Evolutionary conservation across 768 basidiomycete species (phyloP).

Genomic region (Naematelia aurantialba): DNA sequence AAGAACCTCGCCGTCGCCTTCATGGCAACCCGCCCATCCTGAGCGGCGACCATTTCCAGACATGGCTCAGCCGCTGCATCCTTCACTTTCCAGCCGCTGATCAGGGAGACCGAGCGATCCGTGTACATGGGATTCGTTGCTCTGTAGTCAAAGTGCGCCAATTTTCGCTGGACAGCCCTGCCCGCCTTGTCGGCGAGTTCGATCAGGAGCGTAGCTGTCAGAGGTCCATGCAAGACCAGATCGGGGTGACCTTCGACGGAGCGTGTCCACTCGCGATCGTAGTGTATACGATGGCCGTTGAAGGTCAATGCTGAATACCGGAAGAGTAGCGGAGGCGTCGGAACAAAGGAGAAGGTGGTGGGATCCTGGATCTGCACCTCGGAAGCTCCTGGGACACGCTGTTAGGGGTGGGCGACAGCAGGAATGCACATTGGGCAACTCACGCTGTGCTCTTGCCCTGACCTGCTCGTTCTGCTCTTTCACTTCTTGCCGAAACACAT

Average conservation of each 20-base stretch:
- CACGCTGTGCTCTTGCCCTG: constrained; percentile 1
- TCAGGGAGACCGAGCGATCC: constrained; percentile 30
- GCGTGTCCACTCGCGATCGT: constrained; percentile 70
- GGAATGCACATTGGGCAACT: neutral
- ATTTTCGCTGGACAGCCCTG: constrained; percentile 21
- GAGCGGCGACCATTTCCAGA: constrained; percentile 60
- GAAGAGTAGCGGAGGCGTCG: constrained; percentile 70
- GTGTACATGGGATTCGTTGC: constrained; percentile 58
- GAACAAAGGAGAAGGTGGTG: constrained; percentile 65
- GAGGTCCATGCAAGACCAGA: constrained; percentile 74
- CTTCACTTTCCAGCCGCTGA: constrained; percentile 42
- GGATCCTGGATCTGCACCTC: constrained; percentile 44
- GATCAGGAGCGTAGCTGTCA: constrained; percentile 74
- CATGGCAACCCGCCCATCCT: constrained; percentile 66
- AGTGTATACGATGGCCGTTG: constrained; percentile 79
- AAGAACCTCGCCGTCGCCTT: constrained; percentile 24
- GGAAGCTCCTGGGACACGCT: neutral
- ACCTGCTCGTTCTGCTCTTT: constrained; percentile 4
- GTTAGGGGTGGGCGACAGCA: neutral
- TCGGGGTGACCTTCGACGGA: constrained; percentile 69
- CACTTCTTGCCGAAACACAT: constrained; percentile 36
- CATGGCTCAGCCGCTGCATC: constrained; percentile 45
- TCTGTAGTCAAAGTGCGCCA: constrained; percentile 64
- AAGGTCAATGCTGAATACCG: constrained; percentile 82
- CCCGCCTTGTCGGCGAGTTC: constrained; percentile 55